Conservation (phyloP, 2,329 filamentous ascomycete species). For the Byssochlamys sp. region DNA sequence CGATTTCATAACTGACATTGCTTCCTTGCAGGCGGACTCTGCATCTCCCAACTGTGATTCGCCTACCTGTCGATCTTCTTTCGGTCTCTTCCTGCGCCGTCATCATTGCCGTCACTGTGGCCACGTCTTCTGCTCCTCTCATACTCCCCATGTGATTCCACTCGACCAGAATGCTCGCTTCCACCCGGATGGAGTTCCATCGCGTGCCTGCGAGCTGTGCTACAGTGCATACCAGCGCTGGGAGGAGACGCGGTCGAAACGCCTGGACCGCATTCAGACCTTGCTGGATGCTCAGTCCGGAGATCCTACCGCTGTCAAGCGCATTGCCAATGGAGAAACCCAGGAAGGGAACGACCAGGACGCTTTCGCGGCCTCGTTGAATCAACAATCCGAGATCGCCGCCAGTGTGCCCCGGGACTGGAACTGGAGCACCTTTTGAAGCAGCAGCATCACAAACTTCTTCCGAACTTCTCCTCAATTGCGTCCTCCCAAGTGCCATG, state of each 20-base stretch:
- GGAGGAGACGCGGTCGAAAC: conserved; percentile 41
- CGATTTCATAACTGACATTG: background rate
- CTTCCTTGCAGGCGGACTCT: conserved; percentile 43
- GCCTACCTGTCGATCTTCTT: conserved; percentile 48
- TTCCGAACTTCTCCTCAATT: conserved; percentile 1
- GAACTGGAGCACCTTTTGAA: conserved; percentile 55
- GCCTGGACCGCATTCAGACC: conserved; percentile 43
- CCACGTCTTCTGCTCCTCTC: conserved; percentile 54
- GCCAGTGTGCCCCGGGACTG: conserved; percentile 50
- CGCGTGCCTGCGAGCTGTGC: conserved; percentile 53
- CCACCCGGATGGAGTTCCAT: conserved; percentile 48
- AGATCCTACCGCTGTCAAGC: background rate
- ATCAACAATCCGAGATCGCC: conserved; percentile 35
- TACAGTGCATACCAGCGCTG: conserved; percentile 50
- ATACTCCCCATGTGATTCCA: conserved; percentile 48
- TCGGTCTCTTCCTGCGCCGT: conserved; percentile 53
- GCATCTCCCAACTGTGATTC: conserved; percentile 49
- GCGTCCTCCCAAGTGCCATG: background rate
- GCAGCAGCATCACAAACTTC: conserved; percentile 2
- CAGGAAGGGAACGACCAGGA: conserved; percentile 14
- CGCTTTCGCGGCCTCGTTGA: conserved; percentile 9
- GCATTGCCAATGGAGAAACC: background rate
- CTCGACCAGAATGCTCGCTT: conserved; percentile 57
- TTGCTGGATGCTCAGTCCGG: conserved; percentile 17
- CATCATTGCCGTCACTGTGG: conserved; percentile 60